phyloP scores from a whole-genome alignment of 768 basidiomycete species.

The Tylopilus plumbeoviolaceoides region DNA sequence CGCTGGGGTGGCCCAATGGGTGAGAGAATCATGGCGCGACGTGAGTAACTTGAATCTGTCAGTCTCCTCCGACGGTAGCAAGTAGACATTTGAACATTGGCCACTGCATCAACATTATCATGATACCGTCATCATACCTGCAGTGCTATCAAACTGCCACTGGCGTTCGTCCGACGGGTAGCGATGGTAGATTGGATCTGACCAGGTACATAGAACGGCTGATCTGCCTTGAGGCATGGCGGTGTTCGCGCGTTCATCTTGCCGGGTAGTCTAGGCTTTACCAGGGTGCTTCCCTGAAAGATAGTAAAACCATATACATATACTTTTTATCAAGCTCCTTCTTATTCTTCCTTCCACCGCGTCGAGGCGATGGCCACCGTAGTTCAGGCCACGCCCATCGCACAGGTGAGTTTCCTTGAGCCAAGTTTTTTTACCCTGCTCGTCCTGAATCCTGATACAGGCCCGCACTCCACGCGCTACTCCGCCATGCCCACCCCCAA shows the following conservation, averaged over 20 bases:
- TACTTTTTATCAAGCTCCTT: slow-evolving; percentile 1
- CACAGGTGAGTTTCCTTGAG: slow-evolving; percentile 13
- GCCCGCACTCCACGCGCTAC: slow-evolving; percentile 15
- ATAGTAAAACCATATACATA: not conserved
- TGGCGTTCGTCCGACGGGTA: not conserved
- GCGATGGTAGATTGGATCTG: not conserved
- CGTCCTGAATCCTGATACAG: slow-evolving; percentile 3
- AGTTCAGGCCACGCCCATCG: not conserved
- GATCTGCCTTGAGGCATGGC: slow-evolving; percentile 18
- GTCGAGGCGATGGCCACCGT: slow-evolving; percentile 9
- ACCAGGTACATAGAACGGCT: slow-evolving; percentile 4
- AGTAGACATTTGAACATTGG: not conserved
- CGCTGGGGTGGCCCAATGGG: not conserved
- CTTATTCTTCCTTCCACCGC: not conserved
- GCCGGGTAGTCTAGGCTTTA: not conserved
- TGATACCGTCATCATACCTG: not conserved
- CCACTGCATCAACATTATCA: not conserved
- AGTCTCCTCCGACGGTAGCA: too few species aligned
- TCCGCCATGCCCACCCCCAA: slow-evolving; percentile 5
- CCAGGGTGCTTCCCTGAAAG: slow-evolving; percentile 12
- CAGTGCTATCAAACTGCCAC: too few species aligned
- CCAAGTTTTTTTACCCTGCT: not conserved
- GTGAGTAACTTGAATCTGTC: too few species aligned
- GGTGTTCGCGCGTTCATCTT: slow-evolving; percentile 22
- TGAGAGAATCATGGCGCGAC: not conserved